These are phyloP conservation scores for Isatis tinctoria DNA, from an alignment of 345 rosid species.

Conservation along the genomic window DNA sequence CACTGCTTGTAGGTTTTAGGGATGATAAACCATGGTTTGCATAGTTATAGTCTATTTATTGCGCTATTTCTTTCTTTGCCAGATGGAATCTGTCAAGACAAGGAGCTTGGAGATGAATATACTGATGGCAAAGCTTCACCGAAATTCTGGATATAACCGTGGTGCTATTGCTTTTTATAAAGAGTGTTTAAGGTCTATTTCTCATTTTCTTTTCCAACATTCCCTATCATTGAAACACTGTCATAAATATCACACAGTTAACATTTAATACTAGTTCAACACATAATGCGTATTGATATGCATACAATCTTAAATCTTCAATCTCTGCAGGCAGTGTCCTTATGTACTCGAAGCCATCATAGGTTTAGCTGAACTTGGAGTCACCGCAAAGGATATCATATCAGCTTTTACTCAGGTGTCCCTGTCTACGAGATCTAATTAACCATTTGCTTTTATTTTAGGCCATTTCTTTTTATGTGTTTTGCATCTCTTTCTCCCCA, in stretches of 20 bases:
- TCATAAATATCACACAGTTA: not conserved
- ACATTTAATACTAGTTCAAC: not conserved
- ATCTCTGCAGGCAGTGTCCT: conserved; percentile 74
- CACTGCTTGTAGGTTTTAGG: not conserved
- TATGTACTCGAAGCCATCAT: conserved; percentile 73
- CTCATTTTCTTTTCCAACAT: not conserved
- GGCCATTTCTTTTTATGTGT: not conserved
- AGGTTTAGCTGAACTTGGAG: conserved; percentile 94
- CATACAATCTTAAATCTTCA: not conserved
- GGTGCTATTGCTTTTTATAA: conserved; percentile 83
- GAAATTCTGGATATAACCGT: conserved; percentile 77
- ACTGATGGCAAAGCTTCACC: conserved; percentile 90
- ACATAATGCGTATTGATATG: not conserved
- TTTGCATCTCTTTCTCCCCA: not conserved
- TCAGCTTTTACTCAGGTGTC: conserved; percentile 79
- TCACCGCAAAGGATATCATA: conserved; percentile 74
- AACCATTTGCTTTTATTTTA: not conserved
- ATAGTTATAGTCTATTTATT: not conserved
- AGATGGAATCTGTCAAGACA: conserved; percentile 95
- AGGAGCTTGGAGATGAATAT: conserved; percentile 92
- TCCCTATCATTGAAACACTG: not conserved
- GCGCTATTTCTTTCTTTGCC: conserved; percentile 13
- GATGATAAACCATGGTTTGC: not conserved
- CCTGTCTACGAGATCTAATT: conserved; percentile 5
- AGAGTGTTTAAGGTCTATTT: conserved; percentile 81